Conservation (phyloP, 306 rosid genomes). For the Cucurbita maxima region DNA sequence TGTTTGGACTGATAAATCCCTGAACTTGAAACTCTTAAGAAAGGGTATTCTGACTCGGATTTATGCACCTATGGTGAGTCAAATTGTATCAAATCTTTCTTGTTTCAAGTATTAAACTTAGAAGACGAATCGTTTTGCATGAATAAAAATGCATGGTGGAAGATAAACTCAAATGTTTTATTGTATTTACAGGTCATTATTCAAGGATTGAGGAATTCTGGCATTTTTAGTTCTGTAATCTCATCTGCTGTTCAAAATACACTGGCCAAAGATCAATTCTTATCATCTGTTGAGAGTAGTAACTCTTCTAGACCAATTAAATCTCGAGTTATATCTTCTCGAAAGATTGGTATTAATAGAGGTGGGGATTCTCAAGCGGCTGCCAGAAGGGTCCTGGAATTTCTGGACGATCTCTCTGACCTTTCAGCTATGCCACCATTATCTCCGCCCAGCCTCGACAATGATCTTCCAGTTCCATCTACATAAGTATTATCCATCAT, state of each 20-base stretch:
- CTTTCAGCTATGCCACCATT: conserved; percentile 62
- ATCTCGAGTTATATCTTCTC: conserved; percentile 30
- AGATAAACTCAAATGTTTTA: not conserved
- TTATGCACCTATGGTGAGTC: conserved; percentile 67
- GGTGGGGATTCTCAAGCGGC: conserved; percentile 36
- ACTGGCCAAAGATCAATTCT: conserved; percentile 44
- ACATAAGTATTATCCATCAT: not conserved
- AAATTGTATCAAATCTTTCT: not conserved
- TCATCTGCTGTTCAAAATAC: conserved; percentile 44
- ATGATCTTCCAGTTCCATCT: conserved; percentile 14
- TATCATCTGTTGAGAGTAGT: conserved; percentile 54
- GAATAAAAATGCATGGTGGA: not conserved
- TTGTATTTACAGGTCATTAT: conserved; percentile 46
- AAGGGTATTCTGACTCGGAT: conserved; percentile 83
- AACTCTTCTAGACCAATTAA: conserved; percentile 40
- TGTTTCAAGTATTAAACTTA: not conserved
- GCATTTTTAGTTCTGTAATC: conserved; percentile 48
- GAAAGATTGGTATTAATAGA: conserved; percentile 46
- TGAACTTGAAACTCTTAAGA: conserved; percentile 56
- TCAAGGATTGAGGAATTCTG: conserved; percentile 71
- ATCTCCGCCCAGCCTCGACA: conserved; percentile 50
- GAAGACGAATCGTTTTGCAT: not conserved
- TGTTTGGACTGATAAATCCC: conserved; percentile 65
- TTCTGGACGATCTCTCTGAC: conserved; percentile 19
- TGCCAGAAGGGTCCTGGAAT: conserved; percentile 57